Base-by-base conservation (phyloP, 352 stramenopile species). In the Phytophthora kernoviae region DNA sequence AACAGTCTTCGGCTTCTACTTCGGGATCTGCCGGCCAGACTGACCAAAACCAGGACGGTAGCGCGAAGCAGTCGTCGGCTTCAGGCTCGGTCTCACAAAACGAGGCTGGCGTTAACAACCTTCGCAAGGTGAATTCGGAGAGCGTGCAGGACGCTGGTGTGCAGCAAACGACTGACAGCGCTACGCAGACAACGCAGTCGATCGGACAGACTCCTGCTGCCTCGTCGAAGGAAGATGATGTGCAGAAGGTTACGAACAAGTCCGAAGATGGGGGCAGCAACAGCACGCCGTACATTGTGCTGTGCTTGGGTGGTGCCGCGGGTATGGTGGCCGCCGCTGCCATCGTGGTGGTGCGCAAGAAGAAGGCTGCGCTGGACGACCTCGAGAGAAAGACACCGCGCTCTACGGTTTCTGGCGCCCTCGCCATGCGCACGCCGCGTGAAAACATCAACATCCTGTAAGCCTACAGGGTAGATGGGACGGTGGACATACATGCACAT, bases 261-360 rank as follows among this genome's bases (percentile, higher is more conserved):
- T 67, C 65, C 7, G 34, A 15, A 0, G 10, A 14, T 0, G 44
- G 50, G 0, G 34, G 20, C n/a, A 21, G 24, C 18, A 65, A 36
- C 10, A 51, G 56, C n/a, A 36, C 75, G 0, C 65, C 62, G 20
- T 58, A 73, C 15, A 60, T 86, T 57, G 60, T 91, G 8, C 4
- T 81, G 18, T 27, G 57, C 14, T 41, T 81, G 3, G 48, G 81
- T n/a, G 58, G 62, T 0, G 69, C 48, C 5, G 77, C 75, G 0
- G 77, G 65, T 34, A 65, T 80, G 21, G 70, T 89, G 14, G 81
- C 81, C 8, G 81, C 46, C 5, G 70, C 60, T 0, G 79, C 69
- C 22, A 87, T 91, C 60, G 65, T 91, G 10, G 79, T 77, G 0
- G 53, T 88, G 33, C 81, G 81, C 52, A 79, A 83, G 75, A 91